A percentile compares a stretch with the other conserved stretches of the same genome.
Conservation (phyloP, 768 basidiomycete genomes). For the Lentinula aciculospora region DNA sequence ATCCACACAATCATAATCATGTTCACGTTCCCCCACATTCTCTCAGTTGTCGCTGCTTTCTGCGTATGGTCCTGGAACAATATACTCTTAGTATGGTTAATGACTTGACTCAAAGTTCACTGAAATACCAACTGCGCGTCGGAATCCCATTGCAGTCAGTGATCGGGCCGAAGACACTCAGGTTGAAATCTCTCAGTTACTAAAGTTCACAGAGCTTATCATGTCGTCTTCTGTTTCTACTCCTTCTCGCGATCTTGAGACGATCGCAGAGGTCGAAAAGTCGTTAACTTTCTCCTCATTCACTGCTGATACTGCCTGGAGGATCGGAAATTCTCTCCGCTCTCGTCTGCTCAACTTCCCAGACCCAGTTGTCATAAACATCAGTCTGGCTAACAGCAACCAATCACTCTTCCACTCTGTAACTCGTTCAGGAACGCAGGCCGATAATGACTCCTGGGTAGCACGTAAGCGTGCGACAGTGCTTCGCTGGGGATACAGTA, state of each 20-base stretch:
- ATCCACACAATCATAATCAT: no score
- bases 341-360: slow-evolving; percentile 13
- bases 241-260: slow-evolving; percentile 12
- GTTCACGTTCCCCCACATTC: background rate
- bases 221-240: background rate
- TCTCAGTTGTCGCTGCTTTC: background rate
- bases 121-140: no score
- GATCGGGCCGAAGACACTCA: no score
- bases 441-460: slow-evolving; percentile 26
- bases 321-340: slow-evolving; percentile 22
- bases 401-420: slow-evolving; percentile 25
- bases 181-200: background rate
- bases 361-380: slow-evolving; percentile 20
- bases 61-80: background rate
- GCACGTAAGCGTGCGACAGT: slow-evolving; percentile 26
- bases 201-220: no score
- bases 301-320: slow-evolving; percentile 26
- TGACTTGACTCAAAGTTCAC: no score
- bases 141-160: no score
- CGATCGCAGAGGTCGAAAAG: slow-evolving; percentile 18
- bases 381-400: slow-evolving; percentile 20
- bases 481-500: slow-evolving; percentile 23
- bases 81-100: background rate
- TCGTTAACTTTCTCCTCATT: slow-evolving; percentile 20
- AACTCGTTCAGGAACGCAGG: slow-evolving; percentile 20